Percentiles rank a stretch among this genome's conserved stretches.
Conservation (phyloP, 1,139 yeast genomes). For the Citeromyces hawaiiensis region DNA sequence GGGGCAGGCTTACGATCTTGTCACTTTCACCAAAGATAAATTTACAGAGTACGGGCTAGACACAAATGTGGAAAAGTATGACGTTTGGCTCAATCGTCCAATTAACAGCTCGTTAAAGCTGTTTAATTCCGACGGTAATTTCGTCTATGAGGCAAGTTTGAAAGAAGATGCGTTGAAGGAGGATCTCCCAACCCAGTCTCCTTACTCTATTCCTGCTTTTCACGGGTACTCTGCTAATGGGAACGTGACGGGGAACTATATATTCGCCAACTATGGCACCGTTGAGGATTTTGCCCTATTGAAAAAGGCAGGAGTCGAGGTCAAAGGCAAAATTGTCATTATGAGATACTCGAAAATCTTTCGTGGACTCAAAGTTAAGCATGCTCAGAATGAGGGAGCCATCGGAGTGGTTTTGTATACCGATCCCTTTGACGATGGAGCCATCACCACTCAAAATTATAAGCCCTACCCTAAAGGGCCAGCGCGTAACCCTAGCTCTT, state of each 20-base stretch:
- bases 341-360: slow-evolving; percentile 16
- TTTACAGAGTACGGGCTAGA: slow-evolving; percentile 30
- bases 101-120: slow-evolving; percentile 31
- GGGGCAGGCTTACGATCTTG: slow-evolving; percentile 26
- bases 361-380: slow-evolving; percentile 17
- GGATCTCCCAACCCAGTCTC: slow-evolving; percentile 45
- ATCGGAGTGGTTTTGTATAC: slow-evolving; percentile 18
- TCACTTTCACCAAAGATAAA: slow-evolving; percentile 25
- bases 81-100: slow-evolving; percentile 41
- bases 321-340: slow-evolving; percentile 16
- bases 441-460: slow-evolving; percentile 21
- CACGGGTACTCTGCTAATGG: slow-evolving; percentile 22
- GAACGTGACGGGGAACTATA: slow-evolving; percentile 14
- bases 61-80: slow-evolving; percentile 42
- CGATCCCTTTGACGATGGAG: slow-evolving; percentile 31
- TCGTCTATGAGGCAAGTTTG: slow-evolving; percentile 27
- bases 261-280: slow-evolving; percentile 20
- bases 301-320: slow-evolving; percentile 8
- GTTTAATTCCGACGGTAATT: slow-evolving; percentile 15
- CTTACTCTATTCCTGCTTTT: slow-evolving; percentile 20
- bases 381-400: slow-evolving; percentile 18
- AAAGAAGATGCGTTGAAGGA: slow-evolving; percentile 44
- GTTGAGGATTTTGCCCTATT: slow-evolving; percentile 16
- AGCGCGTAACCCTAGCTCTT: slow-evolving; percentile 27
- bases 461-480: slow-evolving; percentile 29